These are phyloP conservation scores for Desmodesmus armatus DNA, from an alignment of 139 green algal species.

Conservation along the genomic window DNA sequence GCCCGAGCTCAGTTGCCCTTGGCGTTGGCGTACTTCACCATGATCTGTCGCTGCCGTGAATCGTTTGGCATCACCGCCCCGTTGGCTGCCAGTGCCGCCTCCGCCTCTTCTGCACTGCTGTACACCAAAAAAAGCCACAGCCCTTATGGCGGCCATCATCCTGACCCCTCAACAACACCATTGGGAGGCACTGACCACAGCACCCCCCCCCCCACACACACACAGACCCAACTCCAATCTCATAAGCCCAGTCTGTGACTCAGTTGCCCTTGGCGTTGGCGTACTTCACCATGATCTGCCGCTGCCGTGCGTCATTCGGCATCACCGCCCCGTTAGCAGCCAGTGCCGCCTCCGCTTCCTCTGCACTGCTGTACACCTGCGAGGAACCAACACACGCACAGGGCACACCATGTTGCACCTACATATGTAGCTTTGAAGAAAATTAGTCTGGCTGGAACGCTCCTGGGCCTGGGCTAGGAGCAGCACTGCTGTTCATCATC, in stretches of 20 bases:
- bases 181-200: too few relatives aligned
- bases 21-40: constrained; percentile 42
- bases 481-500: too few relatives aligned
- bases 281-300: constrained; percentile 33
- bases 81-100: constrained; percentile 22
- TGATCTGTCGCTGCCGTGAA: background rate
- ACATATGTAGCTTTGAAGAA: too few relatives aligned
- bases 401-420: too few relatives aligned
- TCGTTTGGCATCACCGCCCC: constrained; percentile 35
- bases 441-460: too few relatives aligned
- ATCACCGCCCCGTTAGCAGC: constrained; percentile 24
- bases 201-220: background rate
- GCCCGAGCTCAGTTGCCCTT: constrained; percentile 9
- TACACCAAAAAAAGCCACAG: background rate
- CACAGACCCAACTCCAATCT: background rate
- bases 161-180: background rate
- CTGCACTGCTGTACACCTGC: constrained; percentile 32
- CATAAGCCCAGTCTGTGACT: too few relatives aligned
- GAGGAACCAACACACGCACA: too few relatives aligned
- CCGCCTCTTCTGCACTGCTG: background rate
- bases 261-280: constrained; percentile 35
- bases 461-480: too few relatives aligned
- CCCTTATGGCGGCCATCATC: background rate
- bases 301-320: constrained; percentile 13
- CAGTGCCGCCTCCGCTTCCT: constrained; percentile 32